Conservation (phyloP, 805 yeast genomes). For the Grigorovia humatica region DNA sequence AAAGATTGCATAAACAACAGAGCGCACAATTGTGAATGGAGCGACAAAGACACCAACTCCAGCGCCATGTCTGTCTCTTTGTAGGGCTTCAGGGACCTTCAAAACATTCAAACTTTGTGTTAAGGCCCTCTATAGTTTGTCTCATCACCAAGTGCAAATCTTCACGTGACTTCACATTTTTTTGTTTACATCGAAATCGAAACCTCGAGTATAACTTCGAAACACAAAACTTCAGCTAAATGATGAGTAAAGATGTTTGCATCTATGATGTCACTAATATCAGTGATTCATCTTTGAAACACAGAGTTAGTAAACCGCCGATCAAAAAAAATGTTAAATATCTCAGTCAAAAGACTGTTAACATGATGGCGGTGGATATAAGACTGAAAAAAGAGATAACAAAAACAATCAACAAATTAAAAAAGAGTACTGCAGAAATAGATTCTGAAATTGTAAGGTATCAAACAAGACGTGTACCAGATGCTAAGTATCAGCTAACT, state of each 20-base stretch:
- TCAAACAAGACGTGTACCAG: constrained; percentile 16
- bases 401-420: background rate
- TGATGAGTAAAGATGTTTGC: background rate
- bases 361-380: constrained; percentile 3
- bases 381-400: constrained; percentile 3
- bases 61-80: too few species aligned
- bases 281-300: background rate
- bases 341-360: constrained; percentile 4
- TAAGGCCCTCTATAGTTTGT: background rate
- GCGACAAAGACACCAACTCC: too few species aligned
- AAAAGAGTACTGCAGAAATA: background rate
- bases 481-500: constrained; percentile 19
- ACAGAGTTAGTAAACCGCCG: background rate
- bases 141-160: background rate
- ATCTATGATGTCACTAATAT: background rate
- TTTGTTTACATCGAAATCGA: background rate
- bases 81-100: too few species aligned
- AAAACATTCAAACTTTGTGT: too few species aligned
- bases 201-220: background rate
- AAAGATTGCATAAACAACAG: too few species aligned
- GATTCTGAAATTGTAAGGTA: constrained; percentile 5
- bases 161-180: background rate
- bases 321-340: background rate
- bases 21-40: too few species aligned
- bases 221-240: background rate